These are phyloP conservation scores for Lasiosphaeria ovina DNA, from an alignment of 495 filamentous ascomycete genomes.

Conservation along the genomic window DNA sequence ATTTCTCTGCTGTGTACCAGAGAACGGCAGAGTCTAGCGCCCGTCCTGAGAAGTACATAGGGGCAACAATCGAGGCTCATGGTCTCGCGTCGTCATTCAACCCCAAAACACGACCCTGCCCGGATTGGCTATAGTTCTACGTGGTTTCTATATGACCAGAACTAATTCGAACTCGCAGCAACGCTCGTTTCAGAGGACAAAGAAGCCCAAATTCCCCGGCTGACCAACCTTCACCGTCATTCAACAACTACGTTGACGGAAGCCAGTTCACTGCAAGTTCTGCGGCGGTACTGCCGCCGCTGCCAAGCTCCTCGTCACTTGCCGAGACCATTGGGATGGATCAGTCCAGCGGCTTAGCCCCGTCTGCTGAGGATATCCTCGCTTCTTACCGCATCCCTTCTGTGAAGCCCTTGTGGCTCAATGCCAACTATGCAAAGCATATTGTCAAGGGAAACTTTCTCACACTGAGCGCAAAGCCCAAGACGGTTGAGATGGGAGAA, in stretches of 20 bases:
- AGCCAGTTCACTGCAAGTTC: conserved; percentile 15
- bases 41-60: no score
- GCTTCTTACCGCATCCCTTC: conserved; percentile 52
- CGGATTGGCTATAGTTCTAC: no score
- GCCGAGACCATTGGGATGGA: conserved; percentile 39
- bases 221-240: conserved; percentile 16
- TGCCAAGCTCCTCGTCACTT: conserved; percentile 32
- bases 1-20: no score
- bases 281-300: conserved; percentile 31
- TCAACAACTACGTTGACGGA: not conserved
- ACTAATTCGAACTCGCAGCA: conserved; percentile 17
- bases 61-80: no score
- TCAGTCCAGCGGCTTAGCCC: conserved; percentile 27
- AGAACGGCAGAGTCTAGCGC: no score
- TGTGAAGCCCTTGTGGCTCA: conserved; percentile 40
- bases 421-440: conserved; percentile 75
- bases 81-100: no score
- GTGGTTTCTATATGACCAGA: not conserved
- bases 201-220: conserved; percentile 30
- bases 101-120: no score
- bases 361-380: conserved; percentile 47
- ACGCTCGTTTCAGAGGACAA: conserved; percentile 36
- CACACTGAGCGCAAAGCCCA: conserved; percentile 88
- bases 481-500: conserved; percentile 86
- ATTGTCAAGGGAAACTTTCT: conserved; percentile 96